Evolutionary conservation across 306 rosid genomes (phyloP).

Genomic region (Elaeagnus macrophylla): DNA sequence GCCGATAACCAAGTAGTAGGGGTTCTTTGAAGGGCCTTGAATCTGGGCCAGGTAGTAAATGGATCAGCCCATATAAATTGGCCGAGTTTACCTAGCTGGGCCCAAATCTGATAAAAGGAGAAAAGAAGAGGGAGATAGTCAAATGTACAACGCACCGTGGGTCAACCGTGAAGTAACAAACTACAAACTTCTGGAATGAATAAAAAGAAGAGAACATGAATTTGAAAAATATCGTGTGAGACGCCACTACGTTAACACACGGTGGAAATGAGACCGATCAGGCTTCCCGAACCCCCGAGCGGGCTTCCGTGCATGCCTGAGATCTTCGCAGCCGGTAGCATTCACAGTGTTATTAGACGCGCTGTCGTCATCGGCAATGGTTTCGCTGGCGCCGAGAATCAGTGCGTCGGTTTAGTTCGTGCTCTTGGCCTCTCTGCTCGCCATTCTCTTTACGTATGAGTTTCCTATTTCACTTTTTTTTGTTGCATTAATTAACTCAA

Average conservation of each 20-base stretch:
- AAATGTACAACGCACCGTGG: too few relatives aligned
- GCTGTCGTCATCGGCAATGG: constrained; percentile 82
- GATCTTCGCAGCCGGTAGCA: constrained; percentile 38
- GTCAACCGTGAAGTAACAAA: too few relatives aligned
- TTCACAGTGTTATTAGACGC: constrained; percentile 44
- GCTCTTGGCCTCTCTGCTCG: constrained; percentile 70
- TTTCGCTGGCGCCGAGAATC: constrained; percentile 84
- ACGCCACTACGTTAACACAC: neutral
- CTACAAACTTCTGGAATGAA: neutral
- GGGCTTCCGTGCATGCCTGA: constrained; percentile 27
- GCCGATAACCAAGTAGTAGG: too few relatives aligned
- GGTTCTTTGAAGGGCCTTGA: neutral
- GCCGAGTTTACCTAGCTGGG: too few relatives aligned
- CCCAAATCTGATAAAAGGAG: too few relatives aligned
- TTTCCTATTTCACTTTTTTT: neutral
- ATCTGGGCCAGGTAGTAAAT: neutral
- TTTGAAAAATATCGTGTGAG: constrained; percentile 1
- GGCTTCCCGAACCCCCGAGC: constrained; percentile 31
- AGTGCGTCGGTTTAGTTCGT: constrained; percentile 73
- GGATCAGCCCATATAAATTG: neutral
- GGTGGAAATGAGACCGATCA: constrained; percentile 35
- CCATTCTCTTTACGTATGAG: constrained; percentile 49
- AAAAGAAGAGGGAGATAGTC: too few relatives aligned
- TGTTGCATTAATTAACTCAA: neutral
- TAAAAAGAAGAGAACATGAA: neutral